A percentile compares a stretch with the other conserved stretches of the same genome.
Evolutionary conservation across 2,329 filamentous ascomycete species (phyloP).

Genomic region (Hypocrella siamensis): DNA sequence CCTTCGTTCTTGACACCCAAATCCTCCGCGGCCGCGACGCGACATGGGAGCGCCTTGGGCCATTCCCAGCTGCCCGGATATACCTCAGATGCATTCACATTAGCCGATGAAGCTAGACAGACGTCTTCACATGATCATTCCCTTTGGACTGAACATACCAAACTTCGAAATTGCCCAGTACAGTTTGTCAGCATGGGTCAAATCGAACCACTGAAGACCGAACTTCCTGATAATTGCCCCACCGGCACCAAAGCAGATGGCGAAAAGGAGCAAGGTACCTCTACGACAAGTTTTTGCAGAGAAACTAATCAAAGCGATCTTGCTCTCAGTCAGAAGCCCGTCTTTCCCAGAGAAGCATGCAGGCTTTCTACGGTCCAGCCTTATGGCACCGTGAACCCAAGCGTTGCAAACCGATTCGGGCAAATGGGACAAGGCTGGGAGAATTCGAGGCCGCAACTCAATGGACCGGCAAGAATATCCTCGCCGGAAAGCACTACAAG

Average conservation of each 20-base stretch:
- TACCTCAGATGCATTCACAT: slow-evolving; percentile 11
- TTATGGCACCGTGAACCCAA: too few relatives aligned
- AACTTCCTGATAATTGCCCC: too few relatives aligned
- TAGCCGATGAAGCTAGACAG: slow-evolving; percentile 32
- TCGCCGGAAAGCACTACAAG: slow-evolving; percentile 31
- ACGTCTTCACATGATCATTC: slow-evolving; percentile 29
- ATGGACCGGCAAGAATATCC: slow-evolving; percentile 7
- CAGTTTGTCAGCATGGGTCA: slow-evolving; percentile 37
- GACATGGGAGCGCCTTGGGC: too few relatives aligned
- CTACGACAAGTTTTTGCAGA: not conserved
- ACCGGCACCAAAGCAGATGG: too few relatives aligned
- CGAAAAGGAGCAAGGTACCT: too few relatives aligned
- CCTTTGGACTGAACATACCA: slow-evolving; percentile 20
- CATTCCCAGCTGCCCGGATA: too few relatives aligned
- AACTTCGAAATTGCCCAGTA: slow-evolving; percentile 32
- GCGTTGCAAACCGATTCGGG: too few relatives aligned
- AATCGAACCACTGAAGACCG: slow-evolving; percentile 29
- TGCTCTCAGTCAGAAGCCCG: too few relatives aligned
- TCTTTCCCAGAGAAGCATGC: too few relatives aligned
- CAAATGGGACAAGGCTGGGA: too few relatives aligned
- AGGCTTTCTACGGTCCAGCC: too few relatives aligned
- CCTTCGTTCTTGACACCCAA: too few relatives aligned
- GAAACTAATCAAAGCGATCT: not conserved
- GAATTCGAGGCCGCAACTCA: slow-evolving; percentile 1
- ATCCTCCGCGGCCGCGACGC: not conserved